Evolutionary conservation across 441 rosid genomes (phyloP), one percentile per base, ranked within the genome.

Genomic region (Pelargonium hybrid): DNA sequence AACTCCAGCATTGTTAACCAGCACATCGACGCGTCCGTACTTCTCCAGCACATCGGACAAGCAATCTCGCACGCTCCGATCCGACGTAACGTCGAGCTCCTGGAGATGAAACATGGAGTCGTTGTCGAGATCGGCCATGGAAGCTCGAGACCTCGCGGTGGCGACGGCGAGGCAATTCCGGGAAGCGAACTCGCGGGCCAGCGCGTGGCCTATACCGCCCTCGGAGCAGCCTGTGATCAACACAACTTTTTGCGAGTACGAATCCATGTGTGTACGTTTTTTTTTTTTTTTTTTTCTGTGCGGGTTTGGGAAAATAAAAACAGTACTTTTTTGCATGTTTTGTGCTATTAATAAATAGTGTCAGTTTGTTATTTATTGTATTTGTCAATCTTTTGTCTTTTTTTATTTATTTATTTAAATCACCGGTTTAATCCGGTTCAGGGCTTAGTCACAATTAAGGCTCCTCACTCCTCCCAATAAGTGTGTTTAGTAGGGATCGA

Each of bases 141-240:
- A 47, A 11, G 77, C 74, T 73, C 76, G 66, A 4, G 93, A 86
- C 72, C 94, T 82, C 31, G 87, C 80, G 25, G 96, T 88, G 72
- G 96, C 94, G 74, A 88, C 93, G 71, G 90, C 98, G 5, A 66
- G 78, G 78, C 93, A 89, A 17, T 80, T 82, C 0, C 78, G 82
- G 47, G 79, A 81, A 0, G 91, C 87, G 74, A 93, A 93, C 71
- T 85, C 91, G 20, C 79, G 84, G 0, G 96, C 97, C 82, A 90
- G 77, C 0, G 94, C 93, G 66, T 93, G 86, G 8, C 96, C 96
- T 2, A 93, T 93, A 0, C 97, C 97, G 57, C 98, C 98, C 23
- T 84, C 79, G 11, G 87, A 80, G 75, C 97, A 93, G 10, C 98
- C 96, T 1, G 97, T 87, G 67, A 93, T 84, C 50, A 90, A 70